Evolutionary conservation across 2,329 filamentous ascomycete genomes (phyloP).

Genomic region (Chaetomium globosum): DNA sequence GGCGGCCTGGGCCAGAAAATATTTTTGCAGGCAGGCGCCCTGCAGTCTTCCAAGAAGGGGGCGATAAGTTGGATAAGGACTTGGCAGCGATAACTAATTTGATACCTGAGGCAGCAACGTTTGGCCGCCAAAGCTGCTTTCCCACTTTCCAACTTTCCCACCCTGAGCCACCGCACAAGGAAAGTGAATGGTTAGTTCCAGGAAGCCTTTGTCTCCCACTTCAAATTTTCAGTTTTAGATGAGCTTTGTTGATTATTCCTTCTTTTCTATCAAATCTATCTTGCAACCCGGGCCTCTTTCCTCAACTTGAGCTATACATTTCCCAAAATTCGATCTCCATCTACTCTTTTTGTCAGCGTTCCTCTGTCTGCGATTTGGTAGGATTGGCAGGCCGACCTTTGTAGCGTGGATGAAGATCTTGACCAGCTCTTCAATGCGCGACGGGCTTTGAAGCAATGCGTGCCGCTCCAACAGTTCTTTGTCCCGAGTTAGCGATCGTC

Average conservation of each 20-base stretch:
- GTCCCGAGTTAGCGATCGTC: conserved; percentile 44
- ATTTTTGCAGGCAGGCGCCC: conserved; percentile 34
- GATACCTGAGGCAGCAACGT: not conserved
- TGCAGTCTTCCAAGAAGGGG: not conserved
- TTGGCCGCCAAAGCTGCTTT: not conserved
- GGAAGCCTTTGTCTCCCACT: not conserved
- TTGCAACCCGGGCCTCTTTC: not conserved
- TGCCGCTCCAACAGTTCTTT: conserved; percentile 76
- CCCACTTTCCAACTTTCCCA: no score
- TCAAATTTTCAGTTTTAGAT: not conserved
- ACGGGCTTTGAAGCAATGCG: conserved; percentile 70
- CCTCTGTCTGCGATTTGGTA: not conserved
- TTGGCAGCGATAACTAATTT: not conserved
- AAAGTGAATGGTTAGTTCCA: not conserved
- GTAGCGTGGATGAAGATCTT: conserved; percentile 87
- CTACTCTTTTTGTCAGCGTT: conserved; percentile 44
- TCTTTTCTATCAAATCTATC: not conserved
- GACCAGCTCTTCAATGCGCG: conserved; percentile 78
- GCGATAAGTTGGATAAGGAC: conserved; percentile 21
- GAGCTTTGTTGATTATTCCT: not conserved
- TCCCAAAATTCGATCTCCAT: conserved; percentile 78
- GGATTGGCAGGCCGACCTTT: conserved; percentile 57
- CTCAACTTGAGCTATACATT: conserved; percentile 50
- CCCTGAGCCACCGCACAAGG: no score
- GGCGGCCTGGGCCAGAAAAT: conserved; percentile 29